These are phyloP conservation scores for Hibiscus trionum DNA, from an alignment of 345 rosid species.

Conservation along the genomic window DNA sequence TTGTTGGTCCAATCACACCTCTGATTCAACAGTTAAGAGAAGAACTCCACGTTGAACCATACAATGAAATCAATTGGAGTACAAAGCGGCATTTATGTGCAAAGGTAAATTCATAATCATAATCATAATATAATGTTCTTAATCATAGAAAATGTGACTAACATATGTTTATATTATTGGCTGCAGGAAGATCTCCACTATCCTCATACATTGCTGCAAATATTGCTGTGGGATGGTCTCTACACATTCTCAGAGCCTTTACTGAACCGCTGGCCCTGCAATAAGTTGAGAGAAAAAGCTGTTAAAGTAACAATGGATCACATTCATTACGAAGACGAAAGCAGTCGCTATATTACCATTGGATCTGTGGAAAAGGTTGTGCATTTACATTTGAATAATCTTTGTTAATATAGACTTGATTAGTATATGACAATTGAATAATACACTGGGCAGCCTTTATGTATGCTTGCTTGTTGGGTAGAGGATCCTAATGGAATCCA, in stretches of 20 bases:
- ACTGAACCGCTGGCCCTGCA: conserved; percentile 45
- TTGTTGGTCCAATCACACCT: conserved; percentile 11
- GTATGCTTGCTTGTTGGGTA: conserved; percentile 65
- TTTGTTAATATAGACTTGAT: too few relatives aligned
- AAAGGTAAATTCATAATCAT: conserved; percentile 17
- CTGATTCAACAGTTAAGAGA: conserved; percentile 2
- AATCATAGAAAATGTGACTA: too few relatives aligned
- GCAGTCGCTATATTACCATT: conserved; percentile 50
- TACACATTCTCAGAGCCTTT: conserved; percentile 42
- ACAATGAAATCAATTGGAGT: conserved; percentile 36
- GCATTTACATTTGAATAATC: too few relatives aligned
- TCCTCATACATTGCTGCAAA: conserved; percentile 18
- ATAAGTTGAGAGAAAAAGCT: conserved; percentile 42
- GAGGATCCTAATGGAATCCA: conserved; percentile 51
- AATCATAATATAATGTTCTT: too few relatives aligned
- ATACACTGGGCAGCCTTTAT: conserved; percentile 1
- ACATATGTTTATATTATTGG: conserved; percentile 23
- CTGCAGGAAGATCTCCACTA: conserved; percentile 48
- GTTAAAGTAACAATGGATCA: conserved; percentile 37
- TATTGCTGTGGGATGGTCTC: conserved; percentile 48
- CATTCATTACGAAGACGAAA: conserved; percentile 59
- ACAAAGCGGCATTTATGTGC: conserved; percentile 43
- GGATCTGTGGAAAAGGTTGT: conserved; percentile 54
- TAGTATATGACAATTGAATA: too few relatives aligned
- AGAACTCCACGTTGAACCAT: conserved; percentile 8